A percentile compares a stretch with the other conserved stretches of the same genome.
Conservation (phyloP, 2,329 filamentous ascomycete genomes). For the Penicillium hesseltinei region DNA sequence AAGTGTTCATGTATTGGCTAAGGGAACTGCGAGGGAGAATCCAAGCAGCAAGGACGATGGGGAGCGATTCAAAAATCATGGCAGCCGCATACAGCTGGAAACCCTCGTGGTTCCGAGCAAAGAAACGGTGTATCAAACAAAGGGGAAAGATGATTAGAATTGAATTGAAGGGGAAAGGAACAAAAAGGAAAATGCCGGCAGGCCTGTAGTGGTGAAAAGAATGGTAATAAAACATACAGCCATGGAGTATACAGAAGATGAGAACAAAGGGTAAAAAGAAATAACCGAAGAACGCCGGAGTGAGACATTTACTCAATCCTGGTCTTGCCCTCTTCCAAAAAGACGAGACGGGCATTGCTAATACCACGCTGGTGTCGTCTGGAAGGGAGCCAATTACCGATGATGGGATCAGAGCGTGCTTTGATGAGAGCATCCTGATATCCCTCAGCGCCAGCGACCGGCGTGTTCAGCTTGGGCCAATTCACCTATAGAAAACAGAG, state of each 20-base stretch:
- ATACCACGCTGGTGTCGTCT: constrained; percentile 74
- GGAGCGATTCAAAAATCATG: too few relatives aligned
- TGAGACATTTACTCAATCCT: constrained; percentile 66
- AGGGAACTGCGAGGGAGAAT: not conserved
- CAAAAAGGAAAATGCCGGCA: not conserved
- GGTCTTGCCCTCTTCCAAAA: constrained; percentile 96
- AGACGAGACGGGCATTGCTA: constrained; percentile 77
- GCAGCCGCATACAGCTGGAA: not conserved
- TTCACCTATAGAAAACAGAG: constrained; percentile 65
- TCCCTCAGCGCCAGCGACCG: constrained; percentile 80
- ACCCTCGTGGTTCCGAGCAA: not conserved
- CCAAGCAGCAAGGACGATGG: not conserved
- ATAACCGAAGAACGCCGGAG: not conserved
- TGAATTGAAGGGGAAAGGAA: not conserved
- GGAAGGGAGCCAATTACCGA: constrained; percentile 67
- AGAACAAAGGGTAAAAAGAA: not conserved
- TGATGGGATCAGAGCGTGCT: constrained; percentile 75
- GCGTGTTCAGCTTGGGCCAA: constrained; percentile 94
- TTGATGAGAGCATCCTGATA: constrained; percentile 83
- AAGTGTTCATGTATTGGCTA: not conserved
- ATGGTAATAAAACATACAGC: constrained; percentile 21
- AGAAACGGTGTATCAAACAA: not conserved
- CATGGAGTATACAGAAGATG: constrained; percentile 17
- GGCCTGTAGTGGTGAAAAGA: not conserved
- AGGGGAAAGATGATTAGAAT: not conserved